phyloP scores from a whole-genome alignment of 2,329 filamentous ascomycete genomes.

The Aspergillus uvarum region DNA sequence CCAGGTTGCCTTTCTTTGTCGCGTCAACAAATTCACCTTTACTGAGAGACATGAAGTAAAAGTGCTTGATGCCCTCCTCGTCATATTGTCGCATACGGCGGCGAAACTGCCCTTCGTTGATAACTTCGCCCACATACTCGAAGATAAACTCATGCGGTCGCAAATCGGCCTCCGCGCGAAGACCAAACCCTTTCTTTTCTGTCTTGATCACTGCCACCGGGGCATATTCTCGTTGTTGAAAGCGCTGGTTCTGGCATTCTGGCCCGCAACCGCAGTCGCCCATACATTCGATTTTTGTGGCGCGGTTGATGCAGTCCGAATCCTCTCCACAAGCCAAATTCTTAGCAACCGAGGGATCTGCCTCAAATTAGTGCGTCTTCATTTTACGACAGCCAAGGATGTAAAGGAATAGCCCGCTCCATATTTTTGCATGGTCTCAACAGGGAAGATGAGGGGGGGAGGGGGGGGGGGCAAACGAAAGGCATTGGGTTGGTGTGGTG shows the following conservation, averaged over 20 bases:
- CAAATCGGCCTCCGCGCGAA: conserved; percentile 77
- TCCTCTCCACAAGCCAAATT: conserved; percentile 93
- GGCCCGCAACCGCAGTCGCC: conserved; percentile 83
- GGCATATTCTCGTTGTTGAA: conserved; percentile 86
- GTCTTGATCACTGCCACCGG: conserved; percentile 94
- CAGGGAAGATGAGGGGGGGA: neutral
- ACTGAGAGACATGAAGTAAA: conserved; percentile 99
- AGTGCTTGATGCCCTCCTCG: conserved; percentile 95
- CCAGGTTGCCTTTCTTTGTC: conserved; percentile 93
- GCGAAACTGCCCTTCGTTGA: conserved; percentile 86
- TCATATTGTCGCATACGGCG: conserved; percentile 91
- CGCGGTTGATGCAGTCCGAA: conserved; percentile 97
- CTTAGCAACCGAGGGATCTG: conserved; percentile 51
- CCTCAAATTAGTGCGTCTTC: conserved; percentile 5
- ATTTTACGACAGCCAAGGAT: conserved; percentile 1
- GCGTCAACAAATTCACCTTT: conserved; percentile 97
- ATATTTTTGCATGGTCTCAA: neutral
- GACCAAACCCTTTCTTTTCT: conserved; percentile 93
- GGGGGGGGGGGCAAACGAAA: neutral
- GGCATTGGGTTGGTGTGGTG: neutral
- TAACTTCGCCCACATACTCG: conserved; percentile 98
- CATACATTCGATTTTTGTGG: conserved; percentile 95
- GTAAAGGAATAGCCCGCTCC: conserved; percentile 1
- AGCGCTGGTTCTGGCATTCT: conserved; percentile 90
- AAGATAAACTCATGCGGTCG: conserved; percentile 88